Evolutionary conservation across 371 early-diverging fungal genomes (phyloP).

Genomic region (Rhizopus delemar): DNA sequence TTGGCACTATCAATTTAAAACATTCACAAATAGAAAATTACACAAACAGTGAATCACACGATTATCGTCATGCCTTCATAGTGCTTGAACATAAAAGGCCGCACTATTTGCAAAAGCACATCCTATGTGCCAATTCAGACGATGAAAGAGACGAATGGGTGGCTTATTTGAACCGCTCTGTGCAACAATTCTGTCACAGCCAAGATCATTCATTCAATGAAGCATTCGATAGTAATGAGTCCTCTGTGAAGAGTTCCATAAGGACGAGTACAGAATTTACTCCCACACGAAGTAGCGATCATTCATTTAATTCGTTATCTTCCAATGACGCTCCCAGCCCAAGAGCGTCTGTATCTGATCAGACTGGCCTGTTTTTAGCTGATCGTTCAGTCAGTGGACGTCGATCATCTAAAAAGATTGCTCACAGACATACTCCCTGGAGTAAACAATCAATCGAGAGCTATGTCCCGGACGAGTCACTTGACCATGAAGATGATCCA

Average conservation of each 20-base stretch:
- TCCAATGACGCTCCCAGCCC: neutral
- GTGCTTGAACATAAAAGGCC: conserved; percentile 71
- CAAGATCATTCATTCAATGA: neutral
- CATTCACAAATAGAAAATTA: conserved; percentile 60
- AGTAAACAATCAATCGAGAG: conserved; percentile 6
- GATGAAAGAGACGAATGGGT: conserved; percentile 89
- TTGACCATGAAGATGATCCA: conserved; percentile 7
- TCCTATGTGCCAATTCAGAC: conserved; percentile 86
- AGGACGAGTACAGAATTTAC: neutral
- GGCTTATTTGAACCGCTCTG: conserved; percentile 1
- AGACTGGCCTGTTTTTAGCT: neutral
- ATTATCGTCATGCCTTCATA: conserved; percentile 75
- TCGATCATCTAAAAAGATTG: conserved; percentile 28
- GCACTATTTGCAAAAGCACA: conserved; percentile 66
- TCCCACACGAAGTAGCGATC: neutral
- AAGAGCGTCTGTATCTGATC: conserved; percentile 1
- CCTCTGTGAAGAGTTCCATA: neutral
- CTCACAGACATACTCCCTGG: conserved; percentile 8
- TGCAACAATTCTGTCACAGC: neutral
- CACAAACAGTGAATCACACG: conserved; percentile 28
- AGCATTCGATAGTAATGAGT: neutral
- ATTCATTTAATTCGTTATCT: neutral
- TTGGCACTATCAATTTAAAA: conserved; percentile 56
- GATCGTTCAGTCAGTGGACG: neutral
- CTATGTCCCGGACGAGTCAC: conserved; percentile 13